phyloP scores from a whole-genome alignment of 2,329 filamentous ascomycete species.

The Sphaerulina musiva region DNA sequence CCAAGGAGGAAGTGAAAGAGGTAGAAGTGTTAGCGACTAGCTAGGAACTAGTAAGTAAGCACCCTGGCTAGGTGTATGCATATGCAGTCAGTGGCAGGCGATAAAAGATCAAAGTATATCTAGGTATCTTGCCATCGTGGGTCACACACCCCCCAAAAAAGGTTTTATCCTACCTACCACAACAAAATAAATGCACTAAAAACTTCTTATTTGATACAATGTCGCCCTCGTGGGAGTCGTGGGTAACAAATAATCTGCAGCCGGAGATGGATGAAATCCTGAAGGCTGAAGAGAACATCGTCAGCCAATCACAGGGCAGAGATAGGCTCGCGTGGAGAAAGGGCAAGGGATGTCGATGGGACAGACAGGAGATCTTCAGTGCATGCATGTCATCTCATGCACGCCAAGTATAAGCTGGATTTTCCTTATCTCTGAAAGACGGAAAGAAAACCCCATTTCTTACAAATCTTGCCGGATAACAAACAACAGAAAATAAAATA shows the following conservation, averaged over 20 bases:
- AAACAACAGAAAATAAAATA: no score
- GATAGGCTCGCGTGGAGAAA: constrained; percentile 4
- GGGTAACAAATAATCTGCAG: neutral
- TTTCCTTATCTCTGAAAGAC: constrained; percentile 6
- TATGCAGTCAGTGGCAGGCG: no score
- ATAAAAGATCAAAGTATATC: no score
- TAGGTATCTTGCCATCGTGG: no score
- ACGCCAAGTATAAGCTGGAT: neutral
- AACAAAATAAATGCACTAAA: neutral
- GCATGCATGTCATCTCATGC: constrained; percentile 3
- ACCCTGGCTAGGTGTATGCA: no score
- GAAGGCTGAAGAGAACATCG: neutral
- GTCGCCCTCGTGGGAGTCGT: neutral
- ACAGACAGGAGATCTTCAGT: neutral
- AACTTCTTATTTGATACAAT: neutral
- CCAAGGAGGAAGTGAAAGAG: no score
- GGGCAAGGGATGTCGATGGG: no score
- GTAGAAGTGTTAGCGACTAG: no score
- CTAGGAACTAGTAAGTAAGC: no score
- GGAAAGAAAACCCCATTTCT: neutral
- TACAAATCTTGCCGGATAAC: neutral
- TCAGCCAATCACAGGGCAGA: constrained; percentile 11
- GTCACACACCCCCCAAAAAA: no score
- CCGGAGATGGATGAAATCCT: neutral
- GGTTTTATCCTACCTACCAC: neutral